Base-by-base conservation (phyloP, 257 asterid genomes). In the Cynanchum wilfordii region DNA sequence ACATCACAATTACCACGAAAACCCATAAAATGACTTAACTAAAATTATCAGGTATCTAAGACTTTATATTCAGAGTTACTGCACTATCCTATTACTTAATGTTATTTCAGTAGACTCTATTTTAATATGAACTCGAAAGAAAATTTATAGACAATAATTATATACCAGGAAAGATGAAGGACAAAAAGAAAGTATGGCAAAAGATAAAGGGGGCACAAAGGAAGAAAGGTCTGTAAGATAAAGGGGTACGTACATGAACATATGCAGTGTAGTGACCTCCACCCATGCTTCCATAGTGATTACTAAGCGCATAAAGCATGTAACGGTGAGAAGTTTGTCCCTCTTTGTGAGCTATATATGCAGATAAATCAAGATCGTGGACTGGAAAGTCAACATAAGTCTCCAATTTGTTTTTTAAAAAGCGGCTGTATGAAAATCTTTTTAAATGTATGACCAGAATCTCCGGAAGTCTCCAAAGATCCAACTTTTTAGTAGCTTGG, bases 401-500 rank as follows among this genome's bases (percentile, higher is more conserved):
- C 84, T 89, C 96, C 89, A 93, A 84, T 71, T 93, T 93, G 82
- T 93, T 89, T 86, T 93, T 89, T 75, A 86, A 73, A 76, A 71
- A 85, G 74, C 88, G 87, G 84, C 75, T 87, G 82, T 89, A 93
- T 7, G 97, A 93, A 83, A 93, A 93, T 81, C 98, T 87, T 83
- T 93, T 93, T 83, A 93, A 79, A 84, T 93, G 98, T 79, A 93
- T 89, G 77, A 93, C 95, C 87, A 90, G 84, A 74, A 93, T 81
- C 84, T 93, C 93, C 12, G 97, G 95, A 79, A 93, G 79, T 84
- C 98, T 86, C 98, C 98, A 93, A 76, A 93, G 93, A 79, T 93
- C 97, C 56, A 93, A 84, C 79, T 90, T 93, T 69, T 90, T 93
- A 71, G 85, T 88, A 33, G 98, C 98, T 89, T 93, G 98, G 78